A percentile compares a stretch with the other conserved stretches of the same genome.
phyloP scores from a whole-genome alignment of 306 rosid species.

The Fragaria vesca region DNA sequence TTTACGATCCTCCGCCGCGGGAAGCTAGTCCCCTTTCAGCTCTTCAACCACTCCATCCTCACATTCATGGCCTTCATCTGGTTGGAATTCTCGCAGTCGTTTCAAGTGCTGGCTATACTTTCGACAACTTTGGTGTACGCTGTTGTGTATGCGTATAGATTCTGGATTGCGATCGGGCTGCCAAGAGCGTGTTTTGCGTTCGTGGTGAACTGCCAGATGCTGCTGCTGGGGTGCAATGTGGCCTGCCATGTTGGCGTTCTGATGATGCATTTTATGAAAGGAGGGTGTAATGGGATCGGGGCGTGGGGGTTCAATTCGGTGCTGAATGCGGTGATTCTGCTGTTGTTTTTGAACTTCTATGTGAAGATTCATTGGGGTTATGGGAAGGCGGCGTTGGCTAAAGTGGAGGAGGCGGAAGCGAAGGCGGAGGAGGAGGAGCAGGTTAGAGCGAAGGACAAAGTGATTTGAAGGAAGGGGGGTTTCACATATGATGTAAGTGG shows the following conservation, averaged over 20 bases:
- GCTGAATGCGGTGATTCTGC: slow-evolving; percentile 50
- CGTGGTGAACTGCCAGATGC: slow-evolving; percentile 60
- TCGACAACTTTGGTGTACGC: slow-evolving; percentile 58
- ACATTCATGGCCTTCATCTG: slow-evolving; percentile 62
- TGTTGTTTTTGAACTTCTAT: slow-evolving; percentile 60
- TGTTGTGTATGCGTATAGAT: slow-evolving; percentile 59
- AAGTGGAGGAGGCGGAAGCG: background rate
- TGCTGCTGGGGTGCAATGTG: slow-evolving; percentile 58
- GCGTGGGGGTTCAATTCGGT: slow-evolving; percentile 79
- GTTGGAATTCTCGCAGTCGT: slow-evolving; percentile 86
- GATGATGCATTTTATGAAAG: slow-evolving; percentile 57
- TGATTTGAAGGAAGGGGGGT: background rate
- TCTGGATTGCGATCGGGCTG: slow-evolving; percentile 68
- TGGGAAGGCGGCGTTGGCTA: background rate
- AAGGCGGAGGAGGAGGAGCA: background rate
- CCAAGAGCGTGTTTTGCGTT: slow-evolving; percentile 56
- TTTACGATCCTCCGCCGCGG: slow-evolving; percentile 58
- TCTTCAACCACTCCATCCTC: slow-evolving; percentile 68
- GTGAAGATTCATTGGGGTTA: slow-evolving; percentile 39
- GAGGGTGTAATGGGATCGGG: slow-evolving; percentile 86
- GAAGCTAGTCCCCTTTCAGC: slow-evolving; percentile 46
- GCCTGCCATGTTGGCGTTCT: slow-evolving; percentile 72
- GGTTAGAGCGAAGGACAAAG: background rate
- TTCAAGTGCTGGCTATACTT: slow-evolving; percentile 78
- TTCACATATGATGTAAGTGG: background rate